Base-by-base conservation (phyloP, 768 basidiomycete genomes). In the Hypsizygus marmoreus region DNA sequence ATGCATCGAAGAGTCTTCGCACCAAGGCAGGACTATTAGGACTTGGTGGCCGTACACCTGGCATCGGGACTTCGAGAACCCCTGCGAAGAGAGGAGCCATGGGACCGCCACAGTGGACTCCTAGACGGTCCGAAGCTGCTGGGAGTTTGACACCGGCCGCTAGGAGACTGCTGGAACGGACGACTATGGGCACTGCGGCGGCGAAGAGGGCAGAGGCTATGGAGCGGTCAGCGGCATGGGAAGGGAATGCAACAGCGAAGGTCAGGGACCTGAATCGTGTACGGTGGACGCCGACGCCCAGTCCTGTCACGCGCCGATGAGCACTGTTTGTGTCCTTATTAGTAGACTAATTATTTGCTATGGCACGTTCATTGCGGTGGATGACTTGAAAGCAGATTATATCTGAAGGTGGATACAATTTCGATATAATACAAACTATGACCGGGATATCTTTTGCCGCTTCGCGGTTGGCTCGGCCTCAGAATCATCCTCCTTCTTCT, bases 61-160 rank as follows among this genome's bases (percentile, higher is more conserved):
- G 73, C 2, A 63, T 71, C 16, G 50, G 58, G 13, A 68, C 42
- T 14, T 7, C 47, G 20, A 39, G 71, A 16, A 72, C 69, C n/a
- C 63, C 64, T 45, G 66, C 57, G 24, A 69, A 65, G 42, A 76
- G 74, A 45, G 77, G 80, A 8, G 63, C 69, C n/a, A 94, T 93
- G 91, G 78, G 75, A 7, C 90, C 92, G 19, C 91, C 91, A 10
- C 73, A 71, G 7, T 84, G 80, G 79, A 94, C 92, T 2, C 91
- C 93, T 1, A 76, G 83, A 49, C 78, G 82, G 53, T 77, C 83
- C 12, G 82, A 87, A 34, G 85, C 83, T 12, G 69, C 82, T 7
- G 91, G 89, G 5, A 81, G 76, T 49, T 64, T 95, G 51, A 95
- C 93, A 0, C 93, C 93, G n/a, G 94, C 94, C 20, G 94, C 83